phyloP scores from a whole-genome alignment of 164 flowering plant species.

The Warburgia ugandensis region DNA sequence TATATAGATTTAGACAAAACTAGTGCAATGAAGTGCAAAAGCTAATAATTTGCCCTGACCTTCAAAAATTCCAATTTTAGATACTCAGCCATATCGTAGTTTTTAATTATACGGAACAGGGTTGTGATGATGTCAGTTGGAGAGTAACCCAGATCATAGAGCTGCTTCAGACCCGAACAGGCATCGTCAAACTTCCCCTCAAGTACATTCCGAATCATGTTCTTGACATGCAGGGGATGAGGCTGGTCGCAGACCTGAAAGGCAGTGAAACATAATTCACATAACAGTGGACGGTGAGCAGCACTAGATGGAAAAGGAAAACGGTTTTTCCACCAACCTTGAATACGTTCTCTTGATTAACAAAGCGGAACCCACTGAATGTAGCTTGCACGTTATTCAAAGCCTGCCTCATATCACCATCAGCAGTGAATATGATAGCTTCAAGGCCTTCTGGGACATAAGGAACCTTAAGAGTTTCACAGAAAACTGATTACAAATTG shows the following conservation, averaged over 20 bases:
- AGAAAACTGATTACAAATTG: not conserved
- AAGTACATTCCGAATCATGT: slow-evolving; percentile 70
- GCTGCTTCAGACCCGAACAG: slow-evolving; percentile 81
- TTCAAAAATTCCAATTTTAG: slow-evolving; percentile 95
- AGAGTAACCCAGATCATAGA: slow-evolving; percentile 94
- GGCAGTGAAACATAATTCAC: slow-evolving; percentile 1
- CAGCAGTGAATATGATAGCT: slow-evolving; percentile 98
- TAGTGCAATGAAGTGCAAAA: not conserved
- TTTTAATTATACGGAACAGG: slow-evolving; percentile 86
- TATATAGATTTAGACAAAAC: not conserved
- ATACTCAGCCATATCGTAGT: slow-evolving; percentile 94
- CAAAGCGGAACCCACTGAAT: slow-evolving; percentile 86
- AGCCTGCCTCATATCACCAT: slow-evolving; percentile 99
- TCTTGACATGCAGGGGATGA: slow-evolving; percentile 95
- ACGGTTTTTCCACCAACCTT: slow-evolving; percentile 47
- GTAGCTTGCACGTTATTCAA: slow-evolving; percentile 97
- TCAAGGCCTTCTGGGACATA: slow-evolving; percentile 94
- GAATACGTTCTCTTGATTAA: slow-evolving; percentile 96
- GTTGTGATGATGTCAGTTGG: slow-evolving; percentile 98
- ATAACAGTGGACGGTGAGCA: not conserved
- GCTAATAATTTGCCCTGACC: slow-evolving; percentile 25
- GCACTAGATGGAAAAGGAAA: not conserved
- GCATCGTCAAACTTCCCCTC: slow-evolving; percentile 97
- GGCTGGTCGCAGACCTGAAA: slow-evolving; percentile 99
- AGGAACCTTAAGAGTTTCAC: slow-evolving; percentile 54